Conservation (phyloP, 202 grass and related monocot genomes). For the Panicum virgatum region DNA sequence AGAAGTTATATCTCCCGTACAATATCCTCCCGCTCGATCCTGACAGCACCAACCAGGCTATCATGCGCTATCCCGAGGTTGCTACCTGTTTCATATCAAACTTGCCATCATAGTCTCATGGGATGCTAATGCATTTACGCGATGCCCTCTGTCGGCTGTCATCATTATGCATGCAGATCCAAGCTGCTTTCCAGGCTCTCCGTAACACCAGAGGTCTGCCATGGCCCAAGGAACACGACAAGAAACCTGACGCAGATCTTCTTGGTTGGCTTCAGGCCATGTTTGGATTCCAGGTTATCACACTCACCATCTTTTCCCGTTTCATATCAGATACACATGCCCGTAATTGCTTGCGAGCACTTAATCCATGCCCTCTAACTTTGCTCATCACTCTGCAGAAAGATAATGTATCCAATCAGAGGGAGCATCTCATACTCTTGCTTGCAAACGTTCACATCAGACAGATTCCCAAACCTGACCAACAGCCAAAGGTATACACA, state of each 20-base stretch:
- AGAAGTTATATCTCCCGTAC: conserved; percentile 84
- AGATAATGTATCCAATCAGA: conserved; percentile 93
- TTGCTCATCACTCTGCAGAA: conserved; percentile 45
- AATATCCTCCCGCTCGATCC: conserved; percentile 97
- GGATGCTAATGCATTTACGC: background rate
- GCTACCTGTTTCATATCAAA: background rate
- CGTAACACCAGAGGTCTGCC: conserved; percentile 82
- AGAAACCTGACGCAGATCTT: conserved; percentile 72
- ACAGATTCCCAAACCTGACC: conserved; percentile 66
- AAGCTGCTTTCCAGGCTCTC: conserved; percentile 77
- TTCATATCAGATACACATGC: background rate
- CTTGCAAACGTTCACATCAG: conserved; percentile 90
- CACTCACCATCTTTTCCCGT: background rate
- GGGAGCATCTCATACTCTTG: conserved; percentile 94
- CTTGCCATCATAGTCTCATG: background rate
- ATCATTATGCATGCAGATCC: conserved; percentile 56
- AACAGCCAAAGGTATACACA: conserved; percentile 65
- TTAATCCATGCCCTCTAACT: conserved; percentile 27
- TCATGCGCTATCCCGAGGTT: conserved; percentile 94
- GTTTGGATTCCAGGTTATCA: conserved; percentile 95
- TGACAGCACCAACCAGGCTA: conserved; percentile 76
- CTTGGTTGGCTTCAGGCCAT: conserved; percentile 92
- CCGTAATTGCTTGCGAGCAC: background rate
- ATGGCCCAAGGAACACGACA: conserved; percentile 87
- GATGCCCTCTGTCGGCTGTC: background rate